Evolutionary conservation across 176 grass and related monocot species (phyloP).

Genomic region (sorghum (Sorghum bicolor)): DNA sequence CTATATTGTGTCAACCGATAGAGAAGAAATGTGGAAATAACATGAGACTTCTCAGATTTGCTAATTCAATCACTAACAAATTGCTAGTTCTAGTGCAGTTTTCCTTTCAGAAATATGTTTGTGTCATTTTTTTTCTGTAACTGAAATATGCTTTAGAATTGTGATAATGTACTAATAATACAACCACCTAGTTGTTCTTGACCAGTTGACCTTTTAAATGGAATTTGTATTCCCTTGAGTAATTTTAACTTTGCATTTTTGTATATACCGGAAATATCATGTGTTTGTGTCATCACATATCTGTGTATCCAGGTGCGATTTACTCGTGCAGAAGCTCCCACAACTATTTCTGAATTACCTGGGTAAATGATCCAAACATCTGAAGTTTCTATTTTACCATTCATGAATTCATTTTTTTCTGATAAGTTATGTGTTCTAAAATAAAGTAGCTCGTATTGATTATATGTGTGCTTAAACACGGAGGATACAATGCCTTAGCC

Average conservation of each 20-base stretch:
- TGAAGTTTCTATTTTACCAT: not conserved
- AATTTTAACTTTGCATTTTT: not conserved
- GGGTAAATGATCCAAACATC: constrained; percentile 60
- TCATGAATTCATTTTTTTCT: not conserved
- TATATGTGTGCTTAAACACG: not conserved
- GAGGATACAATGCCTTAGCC: not conserved
- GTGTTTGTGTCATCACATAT: not conserved
- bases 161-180: not conserved
- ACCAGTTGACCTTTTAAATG: not conserved
- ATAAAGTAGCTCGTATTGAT: not conserved
- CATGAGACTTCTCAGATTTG: not conserved
- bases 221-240: not conserved
- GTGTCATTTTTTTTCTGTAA: not conserved
- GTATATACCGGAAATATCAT: not conserved
- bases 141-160: not conserved
- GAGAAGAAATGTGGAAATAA: not conserved
- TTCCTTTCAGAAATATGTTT: not conserved
- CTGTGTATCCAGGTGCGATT: constrained; percentile 55
- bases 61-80: not conserved
- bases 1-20: not conserved
- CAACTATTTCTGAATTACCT: constrained; percentile 57
- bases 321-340: constrained; percentile 68
- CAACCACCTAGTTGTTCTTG: not conserved
- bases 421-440: not conserved
- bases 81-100: not conserved